Conservation (phyloP, 345 rosid genomes). For the Pistacia vera region DNA sequence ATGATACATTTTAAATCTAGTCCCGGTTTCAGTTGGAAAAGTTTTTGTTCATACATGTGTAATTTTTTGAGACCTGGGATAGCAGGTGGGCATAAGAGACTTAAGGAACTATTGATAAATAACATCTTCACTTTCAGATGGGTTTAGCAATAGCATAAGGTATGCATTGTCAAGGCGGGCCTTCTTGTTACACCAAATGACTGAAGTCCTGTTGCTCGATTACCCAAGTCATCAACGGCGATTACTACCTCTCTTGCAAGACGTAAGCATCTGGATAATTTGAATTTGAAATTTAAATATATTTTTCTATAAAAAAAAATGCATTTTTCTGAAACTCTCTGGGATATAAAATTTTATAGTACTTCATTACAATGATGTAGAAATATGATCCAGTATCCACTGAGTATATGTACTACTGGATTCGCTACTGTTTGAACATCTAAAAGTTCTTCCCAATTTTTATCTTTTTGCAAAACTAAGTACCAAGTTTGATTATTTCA, state of each 20-base stretch:
- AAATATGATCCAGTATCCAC: not conserved
- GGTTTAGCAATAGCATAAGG: slow-evolving; percentile 81
- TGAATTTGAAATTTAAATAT: not conserved
- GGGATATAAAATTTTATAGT: not conserved
- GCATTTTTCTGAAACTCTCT: not conserved
- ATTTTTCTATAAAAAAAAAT: too few species aligned
- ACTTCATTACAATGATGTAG: slow-evolving; percentile 1
- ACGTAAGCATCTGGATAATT: slow-evolving; percentile 48
- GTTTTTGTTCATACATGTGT: not conserved
- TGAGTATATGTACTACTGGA: not conserved
- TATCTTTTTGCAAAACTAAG: not conserved
- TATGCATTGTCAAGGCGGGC: slow-evolving; percentile 86
- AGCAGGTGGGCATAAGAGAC: not conserved
- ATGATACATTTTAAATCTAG: slow-evolving; percentile 8
- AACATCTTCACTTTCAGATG: slow-evolving; percentile 42
- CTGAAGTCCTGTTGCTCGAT: slow-evolving; percentile 90
- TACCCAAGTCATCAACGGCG: slow-evolving; percentile 93
- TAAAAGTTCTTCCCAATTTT: not conserved
- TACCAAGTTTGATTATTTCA: not conserved
- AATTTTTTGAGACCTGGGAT: not conserved
- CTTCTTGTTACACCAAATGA: slow-evolving; percentile 62
- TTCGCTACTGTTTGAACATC: not conserved
- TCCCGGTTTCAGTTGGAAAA: slow-evolving; percentile 3
- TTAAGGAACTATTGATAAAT: not conserved
- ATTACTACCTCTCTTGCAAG: slow-evolving; percentile 89